Percentiles rank a stretch among this genome's conserved stretches.
Conservation (phyloP, 306 rosid species). For the Castanopsis chinensis region DNA sequence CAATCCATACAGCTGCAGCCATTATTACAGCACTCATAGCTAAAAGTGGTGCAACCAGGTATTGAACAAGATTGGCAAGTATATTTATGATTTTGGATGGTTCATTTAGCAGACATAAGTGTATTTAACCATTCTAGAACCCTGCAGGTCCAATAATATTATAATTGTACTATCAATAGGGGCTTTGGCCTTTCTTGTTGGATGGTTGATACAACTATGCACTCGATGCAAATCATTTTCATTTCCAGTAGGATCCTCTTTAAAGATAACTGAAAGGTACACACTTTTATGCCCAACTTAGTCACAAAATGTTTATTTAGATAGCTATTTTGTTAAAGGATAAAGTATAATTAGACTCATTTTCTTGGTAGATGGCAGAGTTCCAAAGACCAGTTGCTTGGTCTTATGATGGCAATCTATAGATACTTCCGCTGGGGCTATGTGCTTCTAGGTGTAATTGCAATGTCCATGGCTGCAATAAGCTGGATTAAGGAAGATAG, state of each 20-base stretch:
- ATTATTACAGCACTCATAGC: constrained; percentile 6
- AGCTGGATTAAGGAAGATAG: not conserved
- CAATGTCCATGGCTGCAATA: constrained; percentile 8
- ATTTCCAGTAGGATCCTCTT: not conserved
- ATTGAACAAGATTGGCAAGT: not conserved
- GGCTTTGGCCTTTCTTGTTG: constrained; percentile 10
- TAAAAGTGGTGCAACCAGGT: constrained; percentile 8
- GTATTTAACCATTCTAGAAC: not conserved
- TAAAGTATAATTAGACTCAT: not conserved
- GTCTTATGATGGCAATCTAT: not conserved
- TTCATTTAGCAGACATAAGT: not conserved
- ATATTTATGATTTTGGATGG: not conserved
- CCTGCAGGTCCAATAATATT: constrained; percentile 14
- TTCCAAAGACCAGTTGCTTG: not conserved
- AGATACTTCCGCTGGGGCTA: not conserved
- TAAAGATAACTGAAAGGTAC: not conserved
- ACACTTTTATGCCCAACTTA: not conserved
- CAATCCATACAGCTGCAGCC: constrained; percentile 6
- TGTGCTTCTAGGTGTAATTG: constrained; percentile 4
- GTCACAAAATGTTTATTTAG: not conserved
- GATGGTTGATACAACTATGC: constrained; percentile 8
- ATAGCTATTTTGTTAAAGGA: not conserved
- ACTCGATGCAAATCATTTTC: not conserved
- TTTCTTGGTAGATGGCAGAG: constrained; percentile 1
- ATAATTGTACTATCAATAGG: constrained; percentile 6